Evolutionary conservation across 2,329 filamentous ascomycete genomes (phyloP).

Genomic region (Nemania sp.): DNA sequence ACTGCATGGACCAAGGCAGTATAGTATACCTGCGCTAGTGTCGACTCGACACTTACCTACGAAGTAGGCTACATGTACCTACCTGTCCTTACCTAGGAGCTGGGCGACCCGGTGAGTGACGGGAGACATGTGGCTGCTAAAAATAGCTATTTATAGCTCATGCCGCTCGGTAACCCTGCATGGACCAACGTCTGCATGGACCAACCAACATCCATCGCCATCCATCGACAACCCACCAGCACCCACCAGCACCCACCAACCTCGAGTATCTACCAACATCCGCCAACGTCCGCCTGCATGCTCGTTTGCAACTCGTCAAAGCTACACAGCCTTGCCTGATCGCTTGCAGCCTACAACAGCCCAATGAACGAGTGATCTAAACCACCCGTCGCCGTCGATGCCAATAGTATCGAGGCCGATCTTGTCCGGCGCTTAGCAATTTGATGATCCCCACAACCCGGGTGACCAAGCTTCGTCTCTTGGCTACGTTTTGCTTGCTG

Average conservation of each 20-base stretch:
- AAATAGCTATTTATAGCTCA: slow-evolving; percentile 43
- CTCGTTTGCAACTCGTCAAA: slow-evolving; percentile 27
- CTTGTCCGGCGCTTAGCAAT: slow-evolving; percentile 27
- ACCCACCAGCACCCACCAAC: too few relatives aligned
- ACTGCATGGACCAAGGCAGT: neutral
- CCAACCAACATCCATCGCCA: too few relatives aligned
- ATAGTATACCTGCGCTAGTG: neutral
- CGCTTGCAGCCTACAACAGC: slow-evolving; percentile 24
- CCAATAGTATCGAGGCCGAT: slow-evolving; percentile 4
- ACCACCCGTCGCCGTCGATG: slow-evolving; percentile 3
- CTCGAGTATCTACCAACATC: too few relatives aligned
- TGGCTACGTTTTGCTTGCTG: neutral
- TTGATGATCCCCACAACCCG: neutral
- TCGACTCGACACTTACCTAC: too few relatives aligned
- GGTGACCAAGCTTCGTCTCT: slow-evolving; percentile 1
- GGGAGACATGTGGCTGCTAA: slow-evolving; percentile 34
- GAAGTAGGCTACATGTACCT: too few relatives aligned
- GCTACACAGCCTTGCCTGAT: slow-evolving; percentile 34
- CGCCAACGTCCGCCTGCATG: slow-evolving; percentile 8
- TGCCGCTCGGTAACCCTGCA: slow-evolving; percentile 34
- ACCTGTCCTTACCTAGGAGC: too few relatives aligned
- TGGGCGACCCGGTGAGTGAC: too few relatives aligned
- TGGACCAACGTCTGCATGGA: slow-evolving; percentile 20
- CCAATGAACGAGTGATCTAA: slow-evolving; percentile 28
- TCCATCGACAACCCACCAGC: too few relatives aligned